A percentile compares a stretch with the other conserved stretches of the same genome.
Conservation (phyloP, 768 basidiomycete genomes). For the Harrya chromipes region DNA sequence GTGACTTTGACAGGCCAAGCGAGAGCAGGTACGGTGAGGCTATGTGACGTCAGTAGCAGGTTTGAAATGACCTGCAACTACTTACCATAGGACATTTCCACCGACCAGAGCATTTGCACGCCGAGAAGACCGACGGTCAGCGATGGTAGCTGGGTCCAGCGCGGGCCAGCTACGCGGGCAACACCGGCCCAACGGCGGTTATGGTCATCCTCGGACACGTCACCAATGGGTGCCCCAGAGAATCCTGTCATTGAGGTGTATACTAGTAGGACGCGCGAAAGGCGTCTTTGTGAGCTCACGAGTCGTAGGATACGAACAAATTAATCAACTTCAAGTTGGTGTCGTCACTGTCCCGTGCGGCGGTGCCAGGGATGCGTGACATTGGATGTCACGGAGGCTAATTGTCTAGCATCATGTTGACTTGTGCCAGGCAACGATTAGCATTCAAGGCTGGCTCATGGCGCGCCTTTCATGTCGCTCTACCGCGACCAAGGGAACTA, state of each 20-base stretch:
- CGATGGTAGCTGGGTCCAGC: slow-evolving; percentile 61
- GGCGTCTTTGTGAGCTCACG: too few relatives aligned
- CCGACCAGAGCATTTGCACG: slow-evolving; percentile 88
- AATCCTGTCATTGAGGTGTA: slow-evolving; percentile 47
- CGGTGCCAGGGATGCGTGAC: too few relatives aligned
- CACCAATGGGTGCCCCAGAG: slow-evolving; percentile 42
- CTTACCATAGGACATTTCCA: slow-evolving; percentile 88
- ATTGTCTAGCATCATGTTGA: too few relatives aligned
- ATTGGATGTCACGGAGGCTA: too few relatives aligned
- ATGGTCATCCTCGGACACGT: slow-evolving; percentile 38
- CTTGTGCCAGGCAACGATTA: slow-evolving; percentile 5
- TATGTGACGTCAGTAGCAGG: slow-evolving; percentile 20
- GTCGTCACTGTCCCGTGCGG: too few relatives aligned
- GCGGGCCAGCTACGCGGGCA: slow-evolving; percentile 62
- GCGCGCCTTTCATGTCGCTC: slow-evolving; percentile 19
- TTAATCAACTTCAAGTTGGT: too few relatives aligned
- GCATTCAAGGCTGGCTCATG: neutral
- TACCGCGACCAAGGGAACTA: slow-evolving; percentile 25
- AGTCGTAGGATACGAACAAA: too few relatives aligned
- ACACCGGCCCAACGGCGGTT: slow-evolving; percentile 47
- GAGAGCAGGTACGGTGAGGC: slow-evolving; percentile 89
- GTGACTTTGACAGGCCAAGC: slow-evolving; percentile 80
- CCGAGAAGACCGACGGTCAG: slow-evolving; percentile 80
- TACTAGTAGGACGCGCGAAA: neutral
- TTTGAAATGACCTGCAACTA: neutral